Conservation (phyloP, 192 early-diverging fungal species). For the Gigaspora rosea region DNA sequence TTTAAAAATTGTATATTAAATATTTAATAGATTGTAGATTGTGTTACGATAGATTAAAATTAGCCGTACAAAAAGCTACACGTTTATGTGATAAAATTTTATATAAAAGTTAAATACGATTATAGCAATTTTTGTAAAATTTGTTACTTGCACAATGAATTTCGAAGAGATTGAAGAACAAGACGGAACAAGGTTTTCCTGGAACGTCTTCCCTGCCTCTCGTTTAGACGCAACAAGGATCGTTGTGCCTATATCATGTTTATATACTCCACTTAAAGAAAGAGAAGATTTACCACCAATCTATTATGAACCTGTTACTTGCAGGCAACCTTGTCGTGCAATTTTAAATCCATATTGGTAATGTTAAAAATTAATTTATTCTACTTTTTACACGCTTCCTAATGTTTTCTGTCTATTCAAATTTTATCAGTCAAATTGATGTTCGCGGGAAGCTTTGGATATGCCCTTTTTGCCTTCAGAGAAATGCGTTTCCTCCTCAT, state of each 20-base stretch:
- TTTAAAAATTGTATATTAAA: too few species aligned
- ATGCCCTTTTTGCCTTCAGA: conserved; percentile 96
- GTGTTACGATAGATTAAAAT: too few species aligned
- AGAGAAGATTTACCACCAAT: conserved; percentile 82
- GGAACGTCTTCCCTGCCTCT: conserved; percentile 96
- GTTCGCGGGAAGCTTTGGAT: conserved; percentile 96
- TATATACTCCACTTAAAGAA: conserved; percentile 96
- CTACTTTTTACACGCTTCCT: background rate
- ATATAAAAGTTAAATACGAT: too few species aligned
- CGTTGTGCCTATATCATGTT: conserved; percentile 89
- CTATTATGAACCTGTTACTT: conserved; percentile 96
- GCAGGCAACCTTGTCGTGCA: conserved; percentile 92
- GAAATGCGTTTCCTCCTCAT: conserved; percentile 96
- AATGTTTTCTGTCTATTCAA: background rate
- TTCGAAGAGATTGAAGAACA: conserved; percentile 91
- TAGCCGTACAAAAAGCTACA: too few species aligned
- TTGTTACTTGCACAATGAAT: conserved; percentile 53
- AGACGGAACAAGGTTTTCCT: conserved; percentile 94
- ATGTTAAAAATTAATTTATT: conserved; percentile 23
- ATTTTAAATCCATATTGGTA: conserved; percentile 98
- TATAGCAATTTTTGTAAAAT: too few species aligned
- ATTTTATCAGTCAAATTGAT: conserved; percentile 82
- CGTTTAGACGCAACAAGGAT: conserved; percentile 92
- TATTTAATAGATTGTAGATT: too few species aligned
- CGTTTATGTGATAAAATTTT: too few species aligned